Base-by-base conservation (phyloP, 257 asterid species). In the Nicotiana benthamiana region DNA sequence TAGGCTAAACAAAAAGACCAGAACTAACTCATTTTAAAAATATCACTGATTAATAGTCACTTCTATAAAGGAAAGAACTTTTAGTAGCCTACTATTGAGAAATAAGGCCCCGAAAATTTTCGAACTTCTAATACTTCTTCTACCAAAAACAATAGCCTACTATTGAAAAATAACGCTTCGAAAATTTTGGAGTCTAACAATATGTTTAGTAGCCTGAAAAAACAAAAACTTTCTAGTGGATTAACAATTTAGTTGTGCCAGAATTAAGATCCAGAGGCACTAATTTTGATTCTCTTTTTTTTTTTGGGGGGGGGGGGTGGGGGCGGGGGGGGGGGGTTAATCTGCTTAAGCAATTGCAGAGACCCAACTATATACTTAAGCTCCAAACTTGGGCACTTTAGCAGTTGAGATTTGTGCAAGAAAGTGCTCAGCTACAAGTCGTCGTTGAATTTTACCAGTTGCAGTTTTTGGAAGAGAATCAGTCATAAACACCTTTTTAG, bases 401-500 rank as follows among this genome's bases (percentile, higher is more conserved):
- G 97, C 97, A 56, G 93, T 87, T 48, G 97, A 92, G 82, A 93
- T 87, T 86, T 93, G 96, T 0, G 97, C 91, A 43, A 96, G 93
- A 87, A 94, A 96, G 83, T 96, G 98, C 81, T 96, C 98, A 0
- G 97, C 85, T 3, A 94, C 98, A 18, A 91, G 86, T 52, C 98
- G 83, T 34, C 98, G 82, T 79, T 92, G 98, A 59, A 96, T 93
- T 86, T 96, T 96, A 6, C 99, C 98, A 0, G 97, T 88, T 3
- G 99, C 97, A 9, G 98, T 96, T 85, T 88, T 94, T 0, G 98
- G 98, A 53, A 96, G 87, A 9, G 92, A 83, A 89, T 92, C 96
- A 0, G 99, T 93, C 79, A 94, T 82, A 87, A 96, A 96, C 77
- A 94, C 94, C 92, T 66, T 94, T 91, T 96, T 94, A 11, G 99